Evolutionary conservation across 495 filamentous ascomycete species (phyloP), one percentile per base, ranked within the genome.

Genomic region (Podospora didyma): DNA sequence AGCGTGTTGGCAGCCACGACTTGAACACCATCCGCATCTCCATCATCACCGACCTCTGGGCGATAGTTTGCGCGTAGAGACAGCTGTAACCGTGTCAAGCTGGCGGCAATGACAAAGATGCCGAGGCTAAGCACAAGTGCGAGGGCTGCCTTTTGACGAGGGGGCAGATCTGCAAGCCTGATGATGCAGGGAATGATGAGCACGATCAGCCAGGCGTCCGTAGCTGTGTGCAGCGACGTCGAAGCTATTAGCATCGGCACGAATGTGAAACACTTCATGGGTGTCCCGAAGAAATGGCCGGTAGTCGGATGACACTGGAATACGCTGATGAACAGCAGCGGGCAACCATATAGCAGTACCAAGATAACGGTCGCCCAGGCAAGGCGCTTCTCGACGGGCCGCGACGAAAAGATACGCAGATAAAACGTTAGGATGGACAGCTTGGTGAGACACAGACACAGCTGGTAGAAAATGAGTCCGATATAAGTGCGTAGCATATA

Each of bases 341-440:
- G 69, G 26, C 60, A 46, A 51, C 68, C 64, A 62, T 65, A 73
- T 12, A 63, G 55, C 14, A 66, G 24, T 17, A 71, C 67, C 54
- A 60, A 59, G 24, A 56, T 58, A 44, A 70, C 54, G 9, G 70
- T 73, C 14, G 56, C 61, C 62, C 68, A 65, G 55, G 69, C 58
- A 24, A 74, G 66, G 24, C 54, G 53, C 14, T 53, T 48, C 51
- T 60, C 54, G 21, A 64, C 60, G 17, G 61, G 63, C 11, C 66
- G 58, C 37, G 67, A 62, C 5, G 59, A 58, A 63, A 73, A 65
- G 51, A 75, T 73, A 35, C 73, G 69, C 28, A 73, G 61, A 66
- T 75, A 73, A 53, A 73, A 73, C 21, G 69, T 55, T 45, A 75
- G 61, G 20, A 73, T 68, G 54, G 68, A 71, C 52, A 73, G 64